Conservation (phyloP, 2,329 filamentous ascomycete genomes). For the Ophiosphaerella korrae region DNA sequence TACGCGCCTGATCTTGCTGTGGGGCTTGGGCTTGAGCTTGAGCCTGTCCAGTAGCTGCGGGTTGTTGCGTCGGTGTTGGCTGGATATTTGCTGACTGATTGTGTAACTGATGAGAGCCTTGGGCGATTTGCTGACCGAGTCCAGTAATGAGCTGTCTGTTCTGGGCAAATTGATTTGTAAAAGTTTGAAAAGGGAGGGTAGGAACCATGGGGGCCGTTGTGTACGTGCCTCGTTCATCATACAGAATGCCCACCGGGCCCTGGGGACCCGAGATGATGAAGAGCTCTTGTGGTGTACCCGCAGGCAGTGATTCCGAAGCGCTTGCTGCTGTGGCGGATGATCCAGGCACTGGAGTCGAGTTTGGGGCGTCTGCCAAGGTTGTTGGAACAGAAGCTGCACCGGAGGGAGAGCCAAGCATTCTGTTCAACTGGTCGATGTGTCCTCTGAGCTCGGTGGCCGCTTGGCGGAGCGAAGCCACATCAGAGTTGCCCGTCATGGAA, state of each 20-base stretch:
- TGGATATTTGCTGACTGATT: conserved; percentile 25
- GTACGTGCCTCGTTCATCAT: conserved; percentile 43
- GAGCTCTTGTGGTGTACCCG: conserved; percentile 32
- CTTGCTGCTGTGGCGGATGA: conserved; percentile 5
- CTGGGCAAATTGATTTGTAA: conserved; percentile 39
- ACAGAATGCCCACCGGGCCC: conserved; percentile 44
- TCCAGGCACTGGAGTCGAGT: conserved; percentile 4
- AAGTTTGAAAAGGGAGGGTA: conserved; percentile 36
- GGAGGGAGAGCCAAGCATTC: conserved; percentile 22
- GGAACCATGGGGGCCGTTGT: conserved; percentile 37
- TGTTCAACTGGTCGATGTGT: conserved; percentile 30
- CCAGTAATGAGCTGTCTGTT: conserved; percentile 41
- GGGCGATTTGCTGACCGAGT: conserved; percentile 38
- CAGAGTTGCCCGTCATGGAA: conserved; percentile 32
- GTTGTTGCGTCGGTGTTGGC: conserved; percentile 23
- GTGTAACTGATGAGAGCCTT: conserved; percentile 18
- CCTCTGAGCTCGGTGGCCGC: conserved; percentile 32
- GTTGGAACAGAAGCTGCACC: conserved; percentile 1
- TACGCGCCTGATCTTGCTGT: conserved; percentile 16
- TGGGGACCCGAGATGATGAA: conserved; percentile 46
- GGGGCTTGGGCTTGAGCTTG: conserved; percentile 13
- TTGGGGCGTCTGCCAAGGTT: neutral
- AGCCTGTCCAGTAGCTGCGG: conserved; percentile 9
- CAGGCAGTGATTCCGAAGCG: conserved; percentile 12
- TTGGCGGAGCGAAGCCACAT: conserved; percentile 37